A percentile compares a stretch with the other conserved stretches of the same genome.
Conservation (phyloP, 2,329 filamentous ascomycete genomes). For the Didymella lethalis region DNA sequence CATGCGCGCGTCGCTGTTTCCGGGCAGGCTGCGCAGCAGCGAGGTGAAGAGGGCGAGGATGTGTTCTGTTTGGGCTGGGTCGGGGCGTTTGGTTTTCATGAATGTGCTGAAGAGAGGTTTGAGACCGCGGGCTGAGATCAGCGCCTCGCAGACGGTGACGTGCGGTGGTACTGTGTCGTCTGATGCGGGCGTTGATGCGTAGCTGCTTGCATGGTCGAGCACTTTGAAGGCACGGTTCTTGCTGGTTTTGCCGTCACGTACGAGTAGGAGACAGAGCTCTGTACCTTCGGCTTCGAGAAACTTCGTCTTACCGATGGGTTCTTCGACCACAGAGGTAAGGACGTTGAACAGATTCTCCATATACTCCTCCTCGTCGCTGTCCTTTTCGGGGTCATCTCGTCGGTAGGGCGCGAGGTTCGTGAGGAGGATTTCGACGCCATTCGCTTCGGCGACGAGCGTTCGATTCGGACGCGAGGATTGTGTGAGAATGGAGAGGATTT, state of each 20-base stretch:
- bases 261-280: constrained; percentile 89
- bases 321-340: constrained; percentile 80
- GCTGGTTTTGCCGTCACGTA: constrained; percentile 78
- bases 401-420: constrained; percentile 86
- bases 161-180: constrained; percentile 44
- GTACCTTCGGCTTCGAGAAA: constrained; percentile 91
- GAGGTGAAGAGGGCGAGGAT: constrained; percentile 84
- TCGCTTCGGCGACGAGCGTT: constrained; percentile 66
- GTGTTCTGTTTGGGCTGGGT: constrained; percentile 74
- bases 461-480: constrained; percentile 76
- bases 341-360: constrained; percentile 93
- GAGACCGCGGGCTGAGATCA: constrained; percentile 85
- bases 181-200: constrained; percentile 45
- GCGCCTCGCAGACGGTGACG: constrained; percentile 71
- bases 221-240: constrained; percentile 80
- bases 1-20: constrained; percentile 79
- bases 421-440: constrained; percentile 80
- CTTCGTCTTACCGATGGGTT: constrained; percentile 75
- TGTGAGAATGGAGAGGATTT: constrained; percentile 87
- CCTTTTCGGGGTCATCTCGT: constrained; percentile 82
- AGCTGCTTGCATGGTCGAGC: constrained; percentile 80
- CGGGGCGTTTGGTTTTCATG: constrained; percentile 83
- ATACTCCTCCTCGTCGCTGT: constrained; percentile 90
- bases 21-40: constrained; percentile 80
- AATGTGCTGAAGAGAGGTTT: constrained; percentile 87